Evolutionary conservation across 1,139 yeast genomes (phyloP).

Genomic region (Williopsis jadinii): DNA sequence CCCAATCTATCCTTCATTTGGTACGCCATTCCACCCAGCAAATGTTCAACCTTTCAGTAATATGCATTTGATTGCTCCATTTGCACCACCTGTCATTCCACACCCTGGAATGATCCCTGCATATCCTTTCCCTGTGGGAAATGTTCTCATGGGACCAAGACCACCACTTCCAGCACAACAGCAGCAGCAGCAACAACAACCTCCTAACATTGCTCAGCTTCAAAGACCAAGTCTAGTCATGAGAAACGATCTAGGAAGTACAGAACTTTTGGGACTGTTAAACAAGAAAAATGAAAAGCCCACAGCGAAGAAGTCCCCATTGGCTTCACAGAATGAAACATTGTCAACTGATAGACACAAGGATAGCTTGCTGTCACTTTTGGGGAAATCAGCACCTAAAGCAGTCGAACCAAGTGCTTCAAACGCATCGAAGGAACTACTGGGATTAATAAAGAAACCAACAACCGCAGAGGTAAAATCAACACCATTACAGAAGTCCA

Average conservation of each 20-base stretch:
- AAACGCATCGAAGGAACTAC: conserved; percentile 4
- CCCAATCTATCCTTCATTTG: not conserved
- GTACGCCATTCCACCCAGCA: conserved; percentile 1
- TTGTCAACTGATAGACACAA: conserved; percentile 11
- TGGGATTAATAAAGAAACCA: conserved; percentile 1
- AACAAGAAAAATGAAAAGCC: conserved; percentile 25
- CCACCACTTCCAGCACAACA: not conserved
- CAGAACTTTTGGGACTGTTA: conserved; percentile 45
- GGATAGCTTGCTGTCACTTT: conserved; percentile 12
- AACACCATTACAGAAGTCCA: too few relatives aligned
- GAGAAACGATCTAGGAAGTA: conserved; percentile 37
- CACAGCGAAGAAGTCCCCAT: not conserved
- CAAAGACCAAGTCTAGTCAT: conserved; percentile 37
- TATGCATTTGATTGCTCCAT: conserved; percentile 28
- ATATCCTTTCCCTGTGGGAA: conserved; percentile 14
- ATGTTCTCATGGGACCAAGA: conserved; percentile 1
- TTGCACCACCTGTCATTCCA: conserved; percentile 24
- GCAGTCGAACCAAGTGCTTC: conserved; percentile 4
- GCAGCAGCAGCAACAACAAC: conserved; percentile 6
- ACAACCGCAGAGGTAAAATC: too few relatives aligned
- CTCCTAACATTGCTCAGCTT: conserved; percentile 38
- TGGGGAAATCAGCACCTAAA: conserved; percentile 6
- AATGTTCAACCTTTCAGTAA: conserved; percentile 12
- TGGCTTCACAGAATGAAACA: not conserved
- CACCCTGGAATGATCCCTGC: conserved; percentile 11